Evolutionary conservation across 805 yeast species (phyloP).

Genomic region (Monosporozyma siamensis): DNA sequence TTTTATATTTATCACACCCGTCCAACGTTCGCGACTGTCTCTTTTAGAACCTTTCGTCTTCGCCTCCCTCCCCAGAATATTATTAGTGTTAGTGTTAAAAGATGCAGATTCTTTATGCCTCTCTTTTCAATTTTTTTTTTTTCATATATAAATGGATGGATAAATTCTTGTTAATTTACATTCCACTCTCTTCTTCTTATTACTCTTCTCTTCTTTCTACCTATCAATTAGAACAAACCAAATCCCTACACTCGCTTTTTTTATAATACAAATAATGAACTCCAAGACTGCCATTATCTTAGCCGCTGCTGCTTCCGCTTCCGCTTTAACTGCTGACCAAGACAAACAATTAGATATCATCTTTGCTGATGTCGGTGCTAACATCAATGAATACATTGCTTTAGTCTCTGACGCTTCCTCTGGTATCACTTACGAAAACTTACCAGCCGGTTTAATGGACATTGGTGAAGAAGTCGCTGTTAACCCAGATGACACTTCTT

Average conservation of each 20-base stretch:
- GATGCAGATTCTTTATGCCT: no score
- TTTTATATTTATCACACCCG: no score
- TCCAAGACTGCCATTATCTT: constrained; percentile 13
- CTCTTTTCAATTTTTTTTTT: no score
- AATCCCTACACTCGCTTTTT: constrained; percentile 10
- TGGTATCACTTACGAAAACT: constrained; percentile 10
- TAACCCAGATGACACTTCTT: constrained; percentile 24
- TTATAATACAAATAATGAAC: constrained; percentile 7
- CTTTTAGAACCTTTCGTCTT: no score
- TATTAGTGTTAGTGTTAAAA: no score
- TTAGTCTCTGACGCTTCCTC: constrained; percentile 9
- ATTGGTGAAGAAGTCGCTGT: constrained; percentile 20
- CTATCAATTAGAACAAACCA: not conserved
- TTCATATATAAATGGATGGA: no score
- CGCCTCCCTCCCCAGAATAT: no score
- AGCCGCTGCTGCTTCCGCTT: constrained; percentile 17
- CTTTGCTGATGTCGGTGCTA: constrained; percentile 14
- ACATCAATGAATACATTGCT: constrained; percentile 14
- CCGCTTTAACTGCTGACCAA: constrained; percentile 15
- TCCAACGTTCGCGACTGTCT: no score
- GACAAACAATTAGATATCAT: constrained; percentile 17
- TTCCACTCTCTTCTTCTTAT: no score
- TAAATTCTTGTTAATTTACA: not conserved
- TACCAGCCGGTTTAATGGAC: constrained; percentile 19
- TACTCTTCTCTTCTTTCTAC: not conserved